A percentile compares a stretch with the other conserved stretches of the same genome.
Evolutionary conservation across 2,329 filamentous ascomycete species (phyloP).

Genomic region (Metarhizium album): DNA sequence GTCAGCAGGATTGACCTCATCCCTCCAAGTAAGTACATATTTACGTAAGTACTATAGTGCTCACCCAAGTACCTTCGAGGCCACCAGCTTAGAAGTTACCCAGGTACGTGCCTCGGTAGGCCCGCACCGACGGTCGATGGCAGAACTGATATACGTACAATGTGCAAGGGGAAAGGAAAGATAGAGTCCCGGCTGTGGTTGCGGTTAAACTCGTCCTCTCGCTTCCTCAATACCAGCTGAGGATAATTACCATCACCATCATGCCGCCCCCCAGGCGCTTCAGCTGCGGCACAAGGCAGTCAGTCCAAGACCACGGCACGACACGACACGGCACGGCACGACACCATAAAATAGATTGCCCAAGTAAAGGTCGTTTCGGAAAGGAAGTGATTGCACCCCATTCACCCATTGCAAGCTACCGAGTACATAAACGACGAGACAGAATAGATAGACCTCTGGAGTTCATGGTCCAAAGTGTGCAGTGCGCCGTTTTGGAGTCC

Average conservation of each 20-base stretch:
- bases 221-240: too few species aligned
- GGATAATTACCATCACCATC: not conserved
- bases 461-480: not conserved
- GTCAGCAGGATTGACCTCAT: too few species aligned
- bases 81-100: too few species aligned
- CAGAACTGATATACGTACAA: too few species aligned
- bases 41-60: too few species aligned
- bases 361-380: not conserved
- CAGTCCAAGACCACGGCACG: not conserved
- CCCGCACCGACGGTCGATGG: too few species aligned
- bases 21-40: too few species aligned
- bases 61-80: too few species aligned
- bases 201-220: too few species aligned
- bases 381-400: not conserved
- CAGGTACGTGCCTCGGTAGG: too few species aligned
- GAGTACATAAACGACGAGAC: not conserved
- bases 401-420: not conserved
- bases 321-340: not conserved
- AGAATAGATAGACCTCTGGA: not conserved
- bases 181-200: too few species aligned
- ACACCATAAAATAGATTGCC: not conserved
- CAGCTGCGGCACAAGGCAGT: not conserved
- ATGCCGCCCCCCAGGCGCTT: not conserved
- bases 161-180: too few species aligned
- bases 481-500: not conserved